Percentiles rank a stretch among this genome's conserved stretches.
Evolutionary conservation across 306 rosid species (phyloP).

Genomic region (Morella rubra): DNA sequence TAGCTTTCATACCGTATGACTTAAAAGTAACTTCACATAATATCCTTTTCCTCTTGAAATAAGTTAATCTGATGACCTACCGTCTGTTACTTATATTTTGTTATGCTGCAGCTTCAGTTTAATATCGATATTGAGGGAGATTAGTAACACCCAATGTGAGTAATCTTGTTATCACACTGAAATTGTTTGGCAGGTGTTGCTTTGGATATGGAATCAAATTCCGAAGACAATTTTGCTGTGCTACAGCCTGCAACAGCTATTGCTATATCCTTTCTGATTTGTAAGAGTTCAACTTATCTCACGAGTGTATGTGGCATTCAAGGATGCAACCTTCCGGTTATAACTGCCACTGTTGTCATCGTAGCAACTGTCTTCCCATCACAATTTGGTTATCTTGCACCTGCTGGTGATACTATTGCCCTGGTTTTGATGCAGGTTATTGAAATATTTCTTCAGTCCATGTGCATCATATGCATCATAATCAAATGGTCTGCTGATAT

Average conservation of each 20-base stretch:
- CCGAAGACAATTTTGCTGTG: conserved; percentile 40
- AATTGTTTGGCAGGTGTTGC: conserved; percentile 36
- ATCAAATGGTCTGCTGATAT: background rate
- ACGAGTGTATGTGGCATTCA: conserved; percentile 42
- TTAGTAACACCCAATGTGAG: background rate
- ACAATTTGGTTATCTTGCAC: conserved; percentile 50
- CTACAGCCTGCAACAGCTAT: conserved; percentile 52
- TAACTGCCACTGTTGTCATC: conserved; percentile 60
- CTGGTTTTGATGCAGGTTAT: conserved; percentile 65
- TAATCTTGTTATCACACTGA: background rate
- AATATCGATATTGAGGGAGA: background rate
- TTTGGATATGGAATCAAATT: conserved; percentile 26
- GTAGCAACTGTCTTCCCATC: conserved; percentile 59
- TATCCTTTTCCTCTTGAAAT: background rate
- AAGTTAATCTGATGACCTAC: background rate
- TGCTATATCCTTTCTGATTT: conserved; percentile 53
- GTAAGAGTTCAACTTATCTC: conserved; percentile 46
- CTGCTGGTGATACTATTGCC: conserved; percentile 58
- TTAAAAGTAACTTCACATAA: background rate
- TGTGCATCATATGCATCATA: background rate
- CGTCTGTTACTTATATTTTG: background rate
- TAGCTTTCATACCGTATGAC: background rate
- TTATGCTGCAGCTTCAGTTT: background rate
- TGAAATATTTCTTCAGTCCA: background rate
- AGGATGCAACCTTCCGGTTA: conserved; percentile 60